Evolutionary conservation across 208 protist species (phyloP).

Genomic region (Acanthamoeba quina): DNA sequence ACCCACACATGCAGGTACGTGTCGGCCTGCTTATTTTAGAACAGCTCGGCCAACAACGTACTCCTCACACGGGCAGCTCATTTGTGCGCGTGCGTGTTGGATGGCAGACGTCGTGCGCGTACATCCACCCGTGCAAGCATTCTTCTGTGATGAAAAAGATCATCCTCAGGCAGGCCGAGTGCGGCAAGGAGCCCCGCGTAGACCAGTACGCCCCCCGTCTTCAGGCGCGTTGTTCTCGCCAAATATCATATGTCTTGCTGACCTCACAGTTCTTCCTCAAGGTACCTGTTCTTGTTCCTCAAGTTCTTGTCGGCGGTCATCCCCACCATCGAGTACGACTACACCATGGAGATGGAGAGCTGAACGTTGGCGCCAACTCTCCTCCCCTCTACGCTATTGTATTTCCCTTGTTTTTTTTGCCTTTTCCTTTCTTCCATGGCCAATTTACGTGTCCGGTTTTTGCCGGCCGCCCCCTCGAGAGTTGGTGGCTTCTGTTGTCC

Average conservation of each 20-base stretch:
- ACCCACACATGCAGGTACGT: constrained; percentile 89
- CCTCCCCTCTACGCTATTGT: background rate
- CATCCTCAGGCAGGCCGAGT: constrained; percentile 90
- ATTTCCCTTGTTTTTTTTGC: background rate
- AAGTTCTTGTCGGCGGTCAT: constrained; percentile 97
- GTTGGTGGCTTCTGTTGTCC: too few relatives aligned
- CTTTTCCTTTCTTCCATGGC: background rate
- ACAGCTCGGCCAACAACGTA: background rate
- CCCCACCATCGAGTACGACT: constrained; percentile 97
- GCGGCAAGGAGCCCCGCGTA: constrained; percentile 87
- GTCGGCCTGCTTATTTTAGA: background rate
- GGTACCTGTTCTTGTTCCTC: constrained; percentile 93
- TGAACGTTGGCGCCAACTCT: background rate
- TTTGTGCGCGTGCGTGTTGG: background rate
- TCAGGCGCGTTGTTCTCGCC: too few relatives aligned
- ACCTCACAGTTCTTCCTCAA: background rate
- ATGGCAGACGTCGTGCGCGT: constrained; percentile 88
- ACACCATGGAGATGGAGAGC: constrained; percentile 92
- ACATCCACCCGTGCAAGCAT: constrained; percentile 97
- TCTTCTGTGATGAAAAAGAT: constrained; percentile 96
- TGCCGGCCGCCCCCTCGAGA: background rate
- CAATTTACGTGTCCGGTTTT: background rate
- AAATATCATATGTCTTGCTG: background rate
- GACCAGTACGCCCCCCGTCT: constrained; percentile 66
- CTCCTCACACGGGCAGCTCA: too few relatives aligned